Base-by-base conservation (phyloP, 495 filamentous ascomycete species). In the Penicillium lividum region DNA sequence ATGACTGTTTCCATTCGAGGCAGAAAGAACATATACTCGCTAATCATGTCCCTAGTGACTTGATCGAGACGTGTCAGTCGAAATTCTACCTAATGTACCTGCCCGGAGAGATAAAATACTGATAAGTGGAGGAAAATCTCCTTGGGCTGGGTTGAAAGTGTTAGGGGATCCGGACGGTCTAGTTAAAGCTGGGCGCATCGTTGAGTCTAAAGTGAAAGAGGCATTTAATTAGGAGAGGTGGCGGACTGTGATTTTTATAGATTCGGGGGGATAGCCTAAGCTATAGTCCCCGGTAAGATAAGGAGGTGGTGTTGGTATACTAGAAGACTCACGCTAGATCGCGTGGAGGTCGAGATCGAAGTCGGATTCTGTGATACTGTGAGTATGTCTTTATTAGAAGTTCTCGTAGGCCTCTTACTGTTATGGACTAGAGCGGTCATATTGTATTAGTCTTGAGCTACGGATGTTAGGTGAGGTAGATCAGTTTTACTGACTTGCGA, bases 11-110 rank as follows among this genome's bases (percentile, higher is more conserved):
- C 46, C 16, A 56, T 33, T 7, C 58, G 45, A 16, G 53, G 58
- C 18, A 60, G 46, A 30, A 60, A 55, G 18, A 60, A 60, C 22
- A 27, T 52, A 18, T 60, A 46, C 46, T 60, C 58, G n/a, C 30
- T 47, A 1, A 55, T 22, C 16, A 46, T 27, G 7, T 56, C 53
- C 27, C 34, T 6, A 10, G 18, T 56, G 5, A 6, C 36, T 3
- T 5, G 30, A 15, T 28, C 51, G 0, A 60, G 16, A 15, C 36
- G 34, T 3, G 25, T 30, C 13, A 59, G 57, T 30, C 57, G 50
- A 13, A 47, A n/a, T 47, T 59, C 57, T 46, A 53, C 45, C 50
- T 42, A 59, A n/a, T 42, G 5, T 31, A 59, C 31, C 31, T 11
- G 42, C 33, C 42, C 44, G 34, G 22, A 48, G 36, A 42, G 44